Evolutionary conservation across 805 yeast genomes (phyloP).

Genomic region (Hanseniaspora nectarophila): DNA sequence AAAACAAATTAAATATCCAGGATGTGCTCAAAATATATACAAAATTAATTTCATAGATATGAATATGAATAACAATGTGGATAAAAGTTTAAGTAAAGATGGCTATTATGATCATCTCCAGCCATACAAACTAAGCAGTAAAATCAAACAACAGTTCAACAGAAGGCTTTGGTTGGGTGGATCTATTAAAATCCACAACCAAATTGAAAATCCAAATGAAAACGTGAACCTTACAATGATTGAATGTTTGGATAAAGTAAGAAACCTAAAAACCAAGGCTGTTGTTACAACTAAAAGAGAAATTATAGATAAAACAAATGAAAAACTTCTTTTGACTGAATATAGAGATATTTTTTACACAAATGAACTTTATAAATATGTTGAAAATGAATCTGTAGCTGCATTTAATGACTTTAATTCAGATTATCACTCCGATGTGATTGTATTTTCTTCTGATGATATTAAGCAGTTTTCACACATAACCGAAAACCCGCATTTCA

Average conservation of each 20-base stretch:
- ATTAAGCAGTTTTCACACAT: neutral
- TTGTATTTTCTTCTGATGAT: neutral
- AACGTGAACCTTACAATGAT: neutral
- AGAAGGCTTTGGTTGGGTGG: conserved; percentile 12
- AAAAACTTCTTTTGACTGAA: neutral
- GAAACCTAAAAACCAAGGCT: neutral
- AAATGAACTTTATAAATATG: neutral
- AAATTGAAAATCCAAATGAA: neutral
- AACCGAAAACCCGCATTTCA: conserved; percentile 6
- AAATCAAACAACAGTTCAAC: neutral
- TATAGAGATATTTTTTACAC: conserved; percentile 7
- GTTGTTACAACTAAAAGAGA: neutral
- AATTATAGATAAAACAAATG: neutral
- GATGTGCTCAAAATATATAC: neutral
- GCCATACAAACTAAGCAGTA: neutral
- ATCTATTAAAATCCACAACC: neutral
- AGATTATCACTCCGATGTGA: neutral
- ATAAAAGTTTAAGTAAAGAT: neutral
- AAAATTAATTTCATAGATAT: neutral
- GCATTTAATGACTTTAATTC: neutral
- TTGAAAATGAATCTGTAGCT: neutral
- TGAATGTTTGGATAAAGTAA: neutral
- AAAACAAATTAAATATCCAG: neutral
- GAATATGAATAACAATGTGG: neutral
- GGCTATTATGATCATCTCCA: conserved; percentile 9